These are phyloP conservation scores for Acacia concinna DNA, from an alignment of 331 rosid species.

Conservation along the genomic window DNA sequence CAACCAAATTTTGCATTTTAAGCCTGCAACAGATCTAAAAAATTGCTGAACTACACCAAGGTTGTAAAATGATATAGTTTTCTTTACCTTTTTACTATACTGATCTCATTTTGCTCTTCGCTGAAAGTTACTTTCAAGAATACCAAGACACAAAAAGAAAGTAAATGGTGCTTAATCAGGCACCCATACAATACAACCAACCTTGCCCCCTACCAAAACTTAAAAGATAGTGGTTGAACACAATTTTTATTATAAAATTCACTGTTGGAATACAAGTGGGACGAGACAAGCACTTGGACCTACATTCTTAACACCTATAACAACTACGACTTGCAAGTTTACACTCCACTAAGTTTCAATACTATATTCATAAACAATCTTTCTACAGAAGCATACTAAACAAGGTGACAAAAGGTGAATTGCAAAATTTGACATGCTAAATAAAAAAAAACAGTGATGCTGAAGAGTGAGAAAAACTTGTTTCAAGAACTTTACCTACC, in stretches of 20 bases:
- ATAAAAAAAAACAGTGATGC: neutral
- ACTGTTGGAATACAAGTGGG: neutral
- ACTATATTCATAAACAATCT: neutral
- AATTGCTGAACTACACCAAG: neutral
- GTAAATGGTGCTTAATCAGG: neutral
- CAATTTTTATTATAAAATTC: neutral
- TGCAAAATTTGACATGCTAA: constrained; percentile 6
- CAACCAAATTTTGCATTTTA: neutral
- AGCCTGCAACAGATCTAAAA: neutral
- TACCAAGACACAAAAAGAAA: neutral
- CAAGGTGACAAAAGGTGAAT: neutral
- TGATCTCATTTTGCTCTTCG: constrained; percentile 16
- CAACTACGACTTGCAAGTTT: neutral
- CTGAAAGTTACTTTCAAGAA: neutral
- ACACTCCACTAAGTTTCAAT: neutral
- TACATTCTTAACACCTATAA: neutral
- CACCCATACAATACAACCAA: neutral
- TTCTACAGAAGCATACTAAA: neutral
- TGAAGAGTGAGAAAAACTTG: constrained; percentile 3
- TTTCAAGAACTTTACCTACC: constrained; percentile 42
- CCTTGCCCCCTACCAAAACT: neutral
- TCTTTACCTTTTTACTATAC: neutral
- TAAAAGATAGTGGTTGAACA: neutral
- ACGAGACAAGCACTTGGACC: neutral
- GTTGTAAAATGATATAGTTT: neutral